Evolutionary conservation across 306 rosid species (phyloP).

Genomic region (Dalbergia cultrata): DNA sequence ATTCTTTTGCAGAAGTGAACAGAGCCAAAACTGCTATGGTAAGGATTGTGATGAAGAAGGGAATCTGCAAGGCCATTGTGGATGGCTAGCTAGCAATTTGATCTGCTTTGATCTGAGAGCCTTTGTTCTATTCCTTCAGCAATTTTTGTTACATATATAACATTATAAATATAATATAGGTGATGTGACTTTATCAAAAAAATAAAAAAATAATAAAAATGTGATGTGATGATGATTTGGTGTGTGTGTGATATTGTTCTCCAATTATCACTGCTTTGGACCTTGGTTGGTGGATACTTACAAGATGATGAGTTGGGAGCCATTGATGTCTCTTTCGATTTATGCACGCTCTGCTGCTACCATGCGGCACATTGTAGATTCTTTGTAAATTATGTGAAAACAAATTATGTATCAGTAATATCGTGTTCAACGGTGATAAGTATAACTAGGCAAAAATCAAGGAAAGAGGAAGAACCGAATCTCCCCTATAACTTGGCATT

Average conservation of each 20-base stretch:
- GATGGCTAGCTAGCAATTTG: slow-evolving; percentile 17
- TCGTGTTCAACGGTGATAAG: too few species aligned
- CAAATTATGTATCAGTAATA: too few species aligned
- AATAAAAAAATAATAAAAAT: not conserved
- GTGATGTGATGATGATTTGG: not conserved
- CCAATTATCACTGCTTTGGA: not conserved
- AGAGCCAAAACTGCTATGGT: slow-evolving; percentile 47
- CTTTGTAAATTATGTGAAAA: not conserved
- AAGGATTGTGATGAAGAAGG: slow-evolving; percentile 39
- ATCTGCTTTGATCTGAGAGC: slow-evolving; percentile 37
- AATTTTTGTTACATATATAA: not conserved
- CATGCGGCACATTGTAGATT: slow-evolving; percentile 13
- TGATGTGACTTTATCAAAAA: too few species aligned
- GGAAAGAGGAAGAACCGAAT: too few species aligned
- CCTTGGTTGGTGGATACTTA: slow-evolving; percentile 3
- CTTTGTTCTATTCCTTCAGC: slow-evolving; percentile 26
- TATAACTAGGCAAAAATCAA: too few species aligned
- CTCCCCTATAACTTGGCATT: too few species aligned
- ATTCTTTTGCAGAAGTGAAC: slow-evolving; percentile 44
- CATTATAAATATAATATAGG: not conserved
- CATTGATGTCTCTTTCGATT: slow-evolving; percentile 23
- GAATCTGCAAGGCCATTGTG: slow-evolving; percentile 47
- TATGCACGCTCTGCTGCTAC: not conserved
- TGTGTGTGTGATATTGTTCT: not conserved
- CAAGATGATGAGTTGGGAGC: slow-evolving; percentile 19